Base-by-base conservation (phyloP, 106 monocot species). In the Chionographis japonica region DNA sequence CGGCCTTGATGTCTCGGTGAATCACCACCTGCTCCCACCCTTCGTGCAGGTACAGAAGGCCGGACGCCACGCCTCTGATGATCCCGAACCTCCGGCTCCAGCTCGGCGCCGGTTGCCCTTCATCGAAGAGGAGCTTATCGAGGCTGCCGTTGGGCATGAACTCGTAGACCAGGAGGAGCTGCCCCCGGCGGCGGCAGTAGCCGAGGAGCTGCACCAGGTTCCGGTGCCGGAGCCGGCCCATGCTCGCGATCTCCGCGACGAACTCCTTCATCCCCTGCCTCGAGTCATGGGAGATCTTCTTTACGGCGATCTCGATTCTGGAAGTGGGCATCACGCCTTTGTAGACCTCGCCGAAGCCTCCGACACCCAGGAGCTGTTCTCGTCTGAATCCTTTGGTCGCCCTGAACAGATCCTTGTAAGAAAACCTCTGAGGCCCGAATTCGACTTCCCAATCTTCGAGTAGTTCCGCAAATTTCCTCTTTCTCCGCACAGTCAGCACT, bases 231-330 rank as follows among this genome's bases (percentile, higher is more conserved):
- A 81, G 70, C 19, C 80, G 64, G 14, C 80, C 80, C 58, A 81
- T 75, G 60, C 71, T 81, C 3, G 80, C 80, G 53, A 81, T 81
- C 70, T 81, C 80, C 18, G 75, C 75, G 9, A 81, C 75, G 80
- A 81, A 81, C 66, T 81, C 80, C 19, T 75, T 37, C 1, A 81
- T 52, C 27, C 80, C 80, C 58, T 81, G 80, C 12, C 60, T 69
- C 12, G 80, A 81, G 8, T 71, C 75, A 38, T 75, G 65, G 16
- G 75, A 69, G 2, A 81, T 59, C 6, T 71, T 36, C 66, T 81
- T 81, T 15, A 81, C 80, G 2, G 80, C 80, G 46, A 81, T 75
- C 49, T 56, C 66, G 4, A 27, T 50, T 13, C 54, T 72, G 15
- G 74, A 66, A 18, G 54, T 52, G 1, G 80, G 80, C 13, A 81